Conservation (phyloP, 2,329 filamentous ascomycete genomes). For the Penicillium sp. region DNA sequence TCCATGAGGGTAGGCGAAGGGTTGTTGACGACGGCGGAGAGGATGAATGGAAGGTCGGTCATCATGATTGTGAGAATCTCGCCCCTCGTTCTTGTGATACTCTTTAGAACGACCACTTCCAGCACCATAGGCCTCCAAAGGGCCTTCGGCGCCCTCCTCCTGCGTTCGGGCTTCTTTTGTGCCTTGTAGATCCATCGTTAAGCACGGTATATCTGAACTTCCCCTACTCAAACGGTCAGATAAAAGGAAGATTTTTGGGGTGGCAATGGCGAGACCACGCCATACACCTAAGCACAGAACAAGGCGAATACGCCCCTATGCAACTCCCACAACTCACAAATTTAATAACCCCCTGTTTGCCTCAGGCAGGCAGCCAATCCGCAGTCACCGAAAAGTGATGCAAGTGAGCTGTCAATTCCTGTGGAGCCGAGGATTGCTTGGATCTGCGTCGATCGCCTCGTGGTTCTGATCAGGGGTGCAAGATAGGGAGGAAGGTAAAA, state of each 20-base stretch:
- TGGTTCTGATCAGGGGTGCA: constrained; percentile 14
- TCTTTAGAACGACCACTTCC: constrained; percentile 35
- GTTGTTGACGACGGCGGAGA: constrained; percentile 20
- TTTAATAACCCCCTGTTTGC: constrained; percentile 23
- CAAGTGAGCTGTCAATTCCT: constrained; percentile 30
- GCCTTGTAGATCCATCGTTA: constrained; percentile 43
- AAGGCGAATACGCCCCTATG: constrained; percentile 10
- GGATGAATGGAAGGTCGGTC: constrained; percentile 23
- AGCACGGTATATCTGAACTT: constrained; percentile 11
- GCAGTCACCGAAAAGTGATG: constrained; percentile 25
- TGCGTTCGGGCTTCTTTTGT: constrained; percentile 43
- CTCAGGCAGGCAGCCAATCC: constrained; percentile 32
- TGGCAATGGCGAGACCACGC: constrained; percentile 8
- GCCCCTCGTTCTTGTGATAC: constrained; percentile 39
- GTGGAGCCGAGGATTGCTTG: constrained; percentile 26
- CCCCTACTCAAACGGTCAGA: constrained; percentile 17
- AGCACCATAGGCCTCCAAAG: constrained; percentile 36
- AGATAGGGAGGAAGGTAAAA: neutral
- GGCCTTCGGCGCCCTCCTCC: constrained; percentile 39
- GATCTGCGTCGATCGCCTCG: constrained; percentile 27
- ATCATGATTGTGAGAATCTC: constrained; percentile 31
- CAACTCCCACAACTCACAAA: constrained; percentile 8
- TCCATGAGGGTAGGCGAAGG: constrained; percentile 24
- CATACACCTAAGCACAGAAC: constrained; percentile 9
- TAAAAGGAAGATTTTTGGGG: constrained; percentile 10